Percentiles rank a stretch among this genome's conserved stretches.
Conservation (phyloP, 2,329 filamentous ascomycete species). For the Exophiala sideris region DNA sequence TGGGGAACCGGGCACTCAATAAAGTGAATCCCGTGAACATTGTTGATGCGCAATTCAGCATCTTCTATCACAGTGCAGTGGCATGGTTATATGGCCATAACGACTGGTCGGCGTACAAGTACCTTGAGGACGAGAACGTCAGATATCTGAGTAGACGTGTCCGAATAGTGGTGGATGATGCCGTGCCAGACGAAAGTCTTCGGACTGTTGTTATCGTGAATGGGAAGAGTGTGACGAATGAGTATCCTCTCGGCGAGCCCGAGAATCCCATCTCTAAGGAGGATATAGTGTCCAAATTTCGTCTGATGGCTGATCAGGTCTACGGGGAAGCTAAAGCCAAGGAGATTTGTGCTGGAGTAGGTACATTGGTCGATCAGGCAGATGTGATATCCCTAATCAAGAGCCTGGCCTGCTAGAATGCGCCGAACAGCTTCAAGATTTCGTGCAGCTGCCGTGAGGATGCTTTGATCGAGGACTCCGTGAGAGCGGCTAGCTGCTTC, state of each 20-base stretch:
- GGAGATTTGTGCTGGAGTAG: too few relatives aligned
- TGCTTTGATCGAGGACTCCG: too few relatives aligned
- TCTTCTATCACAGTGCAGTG: slow-evolving; percentile 33
- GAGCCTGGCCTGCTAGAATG: too few relatives aligned
- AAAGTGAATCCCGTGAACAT: slow-evolving; percentile 33
- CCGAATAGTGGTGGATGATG: neutral
- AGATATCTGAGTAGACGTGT: neutral
- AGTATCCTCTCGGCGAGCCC: slow-evolving; percentile 2
- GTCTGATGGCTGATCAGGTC: slow-evolving; percentile 2
- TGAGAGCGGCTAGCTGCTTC: too few relatives aligned
- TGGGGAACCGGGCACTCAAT: slow-evolving; percentile 32
- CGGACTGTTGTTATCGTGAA: neutral
- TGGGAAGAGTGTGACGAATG: neutral
- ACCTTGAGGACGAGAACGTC: neutral
- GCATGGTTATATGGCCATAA: slow-evolving; percentile 5
- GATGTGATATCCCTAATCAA: too few relatives aligned
- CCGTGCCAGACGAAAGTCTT: neutral
- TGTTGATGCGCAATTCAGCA: slow-evolving; percentile 35
- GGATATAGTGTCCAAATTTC: neutral
- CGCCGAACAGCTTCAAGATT: too few relatives aligned
- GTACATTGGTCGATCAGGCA: too few relatives aligned
- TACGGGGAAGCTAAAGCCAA: neutral
- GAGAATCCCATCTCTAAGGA: neutral
- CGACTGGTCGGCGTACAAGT: neutral
- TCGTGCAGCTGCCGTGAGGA: too few relatives aligned